phyloP scores from a whole-genome alignment of 208 protist genomes.

The Trypanosoma vivax region DNA sequence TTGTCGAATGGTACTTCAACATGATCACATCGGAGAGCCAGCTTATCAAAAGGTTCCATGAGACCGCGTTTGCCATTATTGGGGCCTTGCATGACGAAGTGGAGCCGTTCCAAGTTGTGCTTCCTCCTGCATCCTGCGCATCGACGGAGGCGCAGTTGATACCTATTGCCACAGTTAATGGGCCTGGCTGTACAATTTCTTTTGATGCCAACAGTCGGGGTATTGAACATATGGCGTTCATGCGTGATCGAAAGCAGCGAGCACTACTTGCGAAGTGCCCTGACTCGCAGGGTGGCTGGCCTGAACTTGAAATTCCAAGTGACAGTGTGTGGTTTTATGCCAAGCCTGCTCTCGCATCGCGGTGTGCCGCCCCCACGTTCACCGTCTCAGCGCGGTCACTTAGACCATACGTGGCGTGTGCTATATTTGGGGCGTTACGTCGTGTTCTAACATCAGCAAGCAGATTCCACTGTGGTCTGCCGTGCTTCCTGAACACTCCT shows the following conservation, averaged over 20 bases:
- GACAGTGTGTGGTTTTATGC: constrained; percentile 37
- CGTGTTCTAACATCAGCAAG: constrained; percentile 9
- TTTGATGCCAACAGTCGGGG: constrained; percentile 61
- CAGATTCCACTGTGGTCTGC: constrained; percentile 21
- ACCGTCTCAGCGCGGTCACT: constrained; percentile 20
- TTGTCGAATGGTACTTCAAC: constrained; percentile 18
- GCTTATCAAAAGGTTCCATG: constrained; percentile 19
- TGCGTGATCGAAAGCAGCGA: constrained; percentile 67
- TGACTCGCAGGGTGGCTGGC: constrained; percentile 73
- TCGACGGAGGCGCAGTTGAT: constrained; percentile 29
- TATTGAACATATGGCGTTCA: constrained; percentile 72
- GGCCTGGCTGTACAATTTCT: constrained; percentile 38
- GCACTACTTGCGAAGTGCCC: constrained; percentile 73
- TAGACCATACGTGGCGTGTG: constrained; percentile 21
- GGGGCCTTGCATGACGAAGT: constrained; percentile 38
- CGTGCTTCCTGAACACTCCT: constrained; percentile 44
- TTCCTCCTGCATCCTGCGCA: constrained; percentile 23
- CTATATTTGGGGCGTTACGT: constrained; percentile 20
- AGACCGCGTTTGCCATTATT: constrained; percentile 33
- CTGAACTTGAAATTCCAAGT: constrained; percentile 28
- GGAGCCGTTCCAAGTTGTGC: constrained; percentile 45
- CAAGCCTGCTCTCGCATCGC: constrained; percentile 15
- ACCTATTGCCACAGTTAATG: constrained; percentile 55
- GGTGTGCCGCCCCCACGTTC: constrained; percentile 20
- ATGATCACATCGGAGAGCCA: constrained; percentile 7